These are phyloP conservation scores for Manihot esculenta DNA, from an alignment of 441 rosid species.

Conservation along the genomic window DNA sequence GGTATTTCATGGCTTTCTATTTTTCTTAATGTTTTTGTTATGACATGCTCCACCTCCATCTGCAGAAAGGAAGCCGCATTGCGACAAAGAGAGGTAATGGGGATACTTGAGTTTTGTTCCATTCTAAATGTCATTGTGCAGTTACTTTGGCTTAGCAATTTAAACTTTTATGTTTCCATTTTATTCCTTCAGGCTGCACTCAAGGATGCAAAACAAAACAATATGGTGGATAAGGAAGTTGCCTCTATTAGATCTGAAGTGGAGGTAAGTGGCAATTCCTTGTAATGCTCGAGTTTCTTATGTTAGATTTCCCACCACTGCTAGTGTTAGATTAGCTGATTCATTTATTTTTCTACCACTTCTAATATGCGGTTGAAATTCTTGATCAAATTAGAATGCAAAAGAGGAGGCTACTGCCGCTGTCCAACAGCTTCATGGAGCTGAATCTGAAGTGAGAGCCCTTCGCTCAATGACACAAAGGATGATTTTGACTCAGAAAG, in stretches of 20 bases:
- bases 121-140: neutral
- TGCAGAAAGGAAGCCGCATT: conserved; percentile 92
- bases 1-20: neutral
- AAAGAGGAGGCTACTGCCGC: conserved; percentile 64
- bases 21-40: neutral
- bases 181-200: conserved; percentile 54
- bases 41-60: neutral
- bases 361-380: conserved; percentile 17
- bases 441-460: conserved; percentile 79
- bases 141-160: conserved; percentile 4
- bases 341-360: conserved; percentile 5
- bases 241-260: conserved; percentile 61
- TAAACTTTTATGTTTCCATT: neutral
- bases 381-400: conserved; percentile 47
- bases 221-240: conserved; percentile 62
- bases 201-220: conserved; percentile 68
- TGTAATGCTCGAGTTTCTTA: neutral
- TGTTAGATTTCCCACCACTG: conserved; percentile 6
- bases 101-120: conserved; percentile 30
- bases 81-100: conserved; percentile 80
- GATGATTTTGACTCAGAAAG: conserved; percentile 88
- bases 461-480: conserved; percentile 83
- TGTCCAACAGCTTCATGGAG: conserved; percentile 60
- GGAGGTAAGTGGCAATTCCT: conserved; percentile 45
- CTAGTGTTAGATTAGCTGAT: neutral